phyloP scores from a whole-genome alignment of 768 basidiomycete species.

The Panus rudis region DNA sequence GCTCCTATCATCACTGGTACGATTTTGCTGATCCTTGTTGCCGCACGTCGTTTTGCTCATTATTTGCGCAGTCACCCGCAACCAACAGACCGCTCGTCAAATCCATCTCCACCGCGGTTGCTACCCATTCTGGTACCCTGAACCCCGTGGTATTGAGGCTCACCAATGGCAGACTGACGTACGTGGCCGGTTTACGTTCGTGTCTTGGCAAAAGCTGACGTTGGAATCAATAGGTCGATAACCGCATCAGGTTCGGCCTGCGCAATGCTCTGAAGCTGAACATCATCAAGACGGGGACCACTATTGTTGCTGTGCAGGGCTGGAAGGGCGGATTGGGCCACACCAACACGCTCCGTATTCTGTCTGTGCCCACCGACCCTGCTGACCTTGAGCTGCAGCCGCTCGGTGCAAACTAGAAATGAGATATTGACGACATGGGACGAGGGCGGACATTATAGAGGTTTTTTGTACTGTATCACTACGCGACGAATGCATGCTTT shows the following conservation, averaged over 20 bases:
- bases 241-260: conserved; percentile 85
- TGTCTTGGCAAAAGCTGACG: not conserved
- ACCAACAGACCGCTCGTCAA: conserved; percentile 91
- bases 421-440: no score
- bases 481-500: no score
- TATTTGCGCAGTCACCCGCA: conserved; percentile 72
- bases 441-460: no score
- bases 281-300: conserved; percentile 81
- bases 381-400: conserved; percentile 75
- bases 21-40: conserved; percentile 15
- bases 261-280: conserved; percentile 75
- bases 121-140: conserved; percentile 96
- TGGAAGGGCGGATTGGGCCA: conserved; percentile 98
- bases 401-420: conserved; percentile 27
- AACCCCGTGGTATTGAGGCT: conserved; percentile 81
- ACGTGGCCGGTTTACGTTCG: conserved; percentile 25
- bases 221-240: conserved; percentile 55
- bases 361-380: conserved; percentile 74
- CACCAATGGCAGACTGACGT: conserved; percentile 99
- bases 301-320: conserved; percentile 95
- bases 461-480: no score
- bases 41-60: conserved; percentile 1
- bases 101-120: conserved; percentile 94
- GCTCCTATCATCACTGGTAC: conserved; percentile 92
- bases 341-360: conserved; percentile 83